Evolutionary conservation across 176 grass and related monocot genomes (phyloP).

Genomic region (Otatea glauca): DNA sequence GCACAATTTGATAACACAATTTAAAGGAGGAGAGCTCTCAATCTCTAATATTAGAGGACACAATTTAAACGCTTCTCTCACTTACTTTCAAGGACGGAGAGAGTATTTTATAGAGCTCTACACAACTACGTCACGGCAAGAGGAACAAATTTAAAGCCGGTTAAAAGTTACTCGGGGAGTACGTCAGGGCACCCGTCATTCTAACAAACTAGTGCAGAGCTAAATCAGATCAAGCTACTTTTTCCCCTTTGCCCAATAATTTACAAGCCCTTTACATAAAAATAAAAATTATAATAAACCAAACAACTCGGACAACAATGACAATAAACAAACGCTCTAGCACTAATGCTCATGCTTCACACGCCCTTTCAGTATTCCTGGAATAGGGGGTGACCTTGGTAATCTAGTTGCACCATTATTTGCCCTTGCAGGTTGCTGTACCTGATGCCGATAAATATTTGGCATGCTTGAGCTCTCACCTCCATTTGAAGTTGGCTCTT

Average conservation of each 20-base stretch:
- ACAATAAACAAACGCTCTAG: conserved; percentile 12
- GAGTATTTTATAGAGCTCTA: conserved; percentile 44
- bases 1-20: too few species aligned
- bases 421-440: conserved; percentile 53
- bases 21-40: too few species aligned
- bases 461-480: conserved; percentile 68
- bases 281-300: conserved; percentile 30
- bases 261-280: conserved; percentile 66
- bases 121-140: conserved; percentile 35
- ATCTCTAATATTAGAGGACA: too few species aligned
- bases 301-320: conserved; percentile 27
- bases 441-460: conserved; percentile 60
- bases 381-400: conserved; percentile 74
- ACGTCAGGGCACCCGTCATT: conserved; percentile 17
- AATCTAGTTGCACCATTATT: conserved; percentile 59
- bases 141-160: background rate
- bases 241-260: conserved; percentile 53
- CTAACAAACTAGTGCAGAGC: conserved; percentile 42
- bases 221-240: conserved; percentile 52
- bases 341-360: conserved; percentile 84
- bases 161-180: conserved; percentile 25
- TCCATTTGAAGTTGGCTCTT: conserved; percentile 51
- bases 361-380: conserved; percentile 89
- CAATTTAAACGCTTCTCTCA: too few species aligned
- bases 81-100: too few species aligned